A percentile compares a stretch with the other conserved stretches of the same genome.
Conservation (phyloP, 768 basidiomycete species). For the Amylocystis lapponica region DNA sequence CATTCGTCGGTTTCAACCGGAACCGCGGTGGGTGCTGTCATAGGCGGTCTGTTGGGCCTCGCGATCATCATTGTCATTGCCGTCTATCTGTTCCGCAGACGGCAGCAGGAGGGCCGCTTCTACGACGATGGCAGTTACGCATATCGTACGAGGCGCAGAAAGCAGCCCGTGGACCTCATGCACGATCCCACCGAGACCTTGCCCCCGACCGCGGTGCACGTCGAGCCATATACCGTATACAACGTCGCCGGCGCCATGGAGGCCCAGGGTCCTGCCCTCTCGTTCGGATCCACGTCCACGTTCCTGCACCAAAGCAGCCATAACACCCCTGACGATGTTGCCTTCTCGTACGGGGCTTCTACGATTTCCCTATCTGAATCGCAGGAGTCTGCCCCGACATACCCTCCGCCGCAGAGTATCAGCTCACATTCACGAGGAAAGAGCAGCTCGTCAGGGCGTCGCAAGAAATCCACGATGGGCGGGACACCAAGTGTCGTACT, state of each 20-base stretch:
- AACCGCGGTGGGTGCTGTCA: constrained; percentile 16
- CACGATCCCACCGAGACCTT: constrained; percentile 2
- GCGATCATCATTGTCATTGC: constrained; percentile 13
- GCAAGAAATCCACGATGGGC: constrained; percentile 54
- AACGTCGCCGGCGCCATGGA: constrained; percentile 1
- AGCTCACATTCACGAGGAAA: constrained; percentile 3
- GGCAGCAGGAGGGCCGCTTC: constrained; percentile 5
- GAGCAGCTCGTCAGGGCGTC: constrained; percentile 39
- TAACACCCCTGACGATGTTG: neutral
- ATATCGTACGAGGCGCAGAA: neutral
- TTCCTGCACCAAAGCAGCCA: constrained; percentile 3
- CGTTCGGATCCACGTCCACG: neutral
- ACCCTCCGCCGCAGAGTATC: constrained; percentile 1
- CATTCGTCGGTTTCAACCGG: constrained; percentile 8
- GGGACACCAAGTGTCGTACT: constrained; percentile 31
- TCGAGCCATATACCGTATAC: constrained; percentile 13
- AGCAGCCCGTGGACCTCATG: constrained; percentile 11
- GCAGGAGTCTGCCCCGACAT: neutral
- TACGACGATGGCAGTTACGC: constrained; percentile 1
- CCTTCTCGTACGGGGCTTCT: neutral
- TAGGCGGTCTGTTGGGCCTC: constrained; percentile 17
- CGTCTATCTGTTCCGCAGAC: constrained; percentile 15
- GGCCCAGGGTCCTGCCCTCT: too few species aligned
- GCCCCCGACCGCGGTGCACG: constrained; percentile 6
- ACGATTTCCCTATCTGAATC: neutral